A percentile compares a stretch with the other conserved stretches of the same genome.
phyloP scores from a whole-genome alignment of 495 filamentous ascomycete species.

The Xylaria intraflava region DNA sequence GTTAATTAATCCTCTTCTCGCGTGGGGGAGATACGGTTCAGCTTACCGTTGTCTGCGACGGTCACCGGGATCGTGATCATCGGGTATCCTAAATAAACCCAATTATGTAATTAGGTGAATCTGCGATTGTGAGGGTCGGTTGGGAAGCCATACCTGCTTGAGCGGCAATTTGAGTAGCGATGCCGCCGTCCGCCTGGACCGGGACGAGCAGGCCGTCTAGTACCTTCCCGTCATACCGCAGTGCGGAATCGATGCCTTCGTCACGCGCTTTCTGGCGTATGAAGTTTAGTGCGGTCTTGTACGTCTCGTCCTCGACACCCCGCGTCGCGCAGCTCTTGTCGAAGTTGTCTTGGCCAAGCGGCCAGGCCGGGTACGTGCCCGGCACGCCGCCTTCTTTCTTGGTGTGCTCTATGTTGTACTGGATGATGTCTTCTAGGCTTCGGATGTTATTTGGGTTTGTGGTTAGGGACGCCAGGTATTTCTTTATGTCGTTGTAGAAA shows the following conservation, averaged over 20 bases:
- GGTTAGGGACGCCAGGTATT: conserved; percentile 57
- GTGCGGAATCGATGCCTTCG: conserved; percentile 61
- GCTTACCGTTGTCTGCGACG: conserved; percentile 45
- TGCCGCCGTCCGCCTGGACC: conserved; percentile 50
- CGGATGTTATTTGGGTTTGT: conserved; percentile 51
- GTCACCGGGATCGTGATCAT: conserved; percentile 62
- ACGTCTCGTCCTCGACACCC: conserved; percentile 58
- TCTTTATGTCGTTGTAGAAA: conserved; percentile 66
- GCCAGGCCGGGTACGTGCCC: conserved; percentile 19
- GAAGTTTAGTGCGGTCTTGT: conserved; percentile 57
- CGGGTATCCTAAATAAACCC: conserved; percentile 45
- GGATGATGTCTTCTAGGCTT: conserved; percentile 59
- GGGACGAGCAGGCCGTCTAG: conserved; percentile 60
- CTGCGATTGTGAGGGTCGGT: background rate
- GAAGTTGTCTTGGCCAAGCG: conserved; percentile 65
- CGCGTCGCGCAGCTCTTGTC: conserved; percentile 52
- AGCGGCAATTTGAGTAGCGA: conserved; percentile 49
- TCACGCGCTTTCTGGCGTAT: conserved; percentile 48
- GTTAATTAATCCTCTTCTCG: background rate
- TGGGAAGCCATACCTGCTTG: conserved; percentile 33
- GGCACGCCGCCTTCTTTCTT: conserved; percentile 65
- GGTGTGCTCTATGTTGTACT: conserved; percentile 60
- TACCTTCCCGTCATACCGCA: conserved; percentile 40
- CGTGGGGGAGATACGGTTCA: background rate
- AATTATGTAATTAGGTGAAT: no score